Base-by-base conservation (phyloP, 2,329 filamentous ascomycete species). In the Arachnopeziza araneosa region DNA sequence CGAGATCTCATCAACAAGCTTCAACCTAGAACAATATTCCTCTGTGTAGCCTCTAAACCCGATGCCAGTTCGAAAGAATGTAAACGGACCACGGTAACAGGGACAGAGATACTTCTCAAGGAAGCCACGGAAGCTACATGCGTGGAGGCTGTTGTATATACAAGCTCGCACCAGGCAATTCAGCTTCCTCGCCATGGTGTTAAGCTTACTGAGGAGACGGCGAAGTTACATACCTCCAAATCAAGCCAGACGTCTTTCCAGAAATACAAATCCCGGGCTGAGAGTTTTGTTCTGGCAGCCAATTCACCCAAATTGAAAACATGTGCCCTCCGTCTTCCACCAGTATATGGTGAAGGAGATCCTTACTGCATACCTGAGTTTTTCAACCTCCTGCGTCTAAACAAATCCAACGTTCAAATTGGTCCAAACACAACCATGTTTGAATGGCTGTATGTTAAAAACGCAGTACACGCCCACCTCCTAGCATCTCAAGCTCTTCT, bases 341-440 rank as follows among this genome's bases (percentile, higher is more conserved):
- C 70, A 59, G 68, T 73, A 0, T 76, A 76, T 56, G 75, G 75
- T 19, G 71, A 74, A 54, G 12, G 26, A 68, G 6, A 68, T 52
- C 49, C 49, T 19, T 50, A 60, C 17, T 36, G 50, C 21, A 60
- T 63, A 14, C 59, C 59, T 2, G 17, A 17, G 4, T n/a, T 61
- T 9, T 26, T 61, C 8, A 50, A 48, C 5, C 55, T 61, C 49
- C 53, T 61, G 56, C 32, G 52, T 48, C 52, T 50, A 24, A 54
- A 54, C 2, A 61, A 58, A 36, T 50, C 52, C 24, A 61, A 50
- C 44, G 52, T 58, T 17, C 59, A 61, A 24, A 61, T 61, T 26
- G 59, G 59, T 3, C 36, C 53, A 17, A 55, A 61, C 22, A 48
- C 48, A 26, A 51, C 55, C 30, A 24, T 61, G 44, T 58, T 58